Evolutionary conservation across 2,329 filamentous ascomycete genomes (phyloP).

Genomic region (Exserohilum rostratum): DNA sequence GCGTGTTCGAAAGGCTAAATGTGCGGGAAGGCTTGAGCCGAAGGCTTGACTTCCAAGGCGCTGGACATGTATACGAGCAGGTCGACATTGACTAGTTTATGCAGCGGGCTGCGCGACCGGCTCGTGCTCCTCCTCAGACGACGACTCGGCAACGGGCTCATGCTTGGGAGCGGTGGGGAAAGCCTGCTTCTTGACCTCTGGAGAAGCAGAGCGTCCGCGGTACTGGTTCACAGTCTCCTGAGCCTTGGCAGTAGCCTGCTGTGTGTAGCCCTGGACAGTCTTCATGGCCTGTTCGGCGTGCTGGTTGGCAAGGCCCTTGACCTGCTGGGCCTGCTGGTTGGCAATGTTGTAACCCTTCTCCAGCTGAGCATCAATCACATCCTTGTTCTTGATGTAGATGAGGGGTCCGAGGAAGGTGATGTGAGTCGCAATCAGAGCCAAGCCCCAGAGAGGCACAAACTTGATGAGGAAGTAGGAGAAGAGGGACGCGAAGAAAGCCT

Average conservation of each 20-base stretch:
- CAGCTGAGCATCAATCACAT: slow-evolving; percentile 67
- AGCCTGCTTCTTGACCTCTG: slow-evolving; percentile 35
- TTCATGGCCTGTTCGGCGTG: slow-evolving; percentile 64
- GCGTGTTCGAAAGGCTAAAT: slow-evolving; percentile 1
- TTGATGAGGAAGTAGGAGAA: slow-evolving; percentile 69
- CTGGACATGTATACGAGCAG: neutral
- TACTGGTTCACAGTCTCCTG: slow-evolving; percentile 56
- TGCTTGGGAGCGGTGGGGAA: slow-evolving; percentile 24
- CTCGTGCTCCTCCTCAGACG: slow-evolving; percentile 16
- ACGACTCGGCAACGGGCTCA: slow-evolving; percentile 16
- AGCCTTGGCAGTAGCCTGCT: slow-evolving; percentile 66
- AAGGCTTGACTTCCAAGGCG: neutral
- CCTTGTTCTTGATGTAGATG: slow-evolving; percentile 69
- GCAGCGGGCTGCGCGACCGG: slow-evolving; percentile 36
- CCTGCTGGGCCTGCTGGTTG: slow-evolving; percentile 64
- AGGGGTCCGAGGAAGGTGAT: slow-evolving; percentile 65
- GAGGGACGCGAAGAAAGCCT: slow-evolving; percentile 66
- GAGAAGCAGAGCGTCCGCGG: slow-evolving; percentile 46
- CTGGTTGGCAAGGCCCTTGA: slow-evolving; percentile 65
- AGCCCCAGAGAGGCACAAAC: slow-evolving; percentile 68
- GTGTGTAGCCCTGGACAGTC: slow-evolving; percentile 63
- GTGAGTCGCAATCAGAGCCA: slow-evolving; percentile 62
- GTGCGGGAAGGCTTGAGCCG: neutral
- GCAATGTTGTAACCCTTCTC: slow-evolving; percentile 60
- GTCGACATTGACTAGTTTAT: slow-evolving; percentile 18